Evolutionary conservation across 2,329 filamentous ascomycete species (phyloP).

Genomic region (Fusarium piperis): DNA sequence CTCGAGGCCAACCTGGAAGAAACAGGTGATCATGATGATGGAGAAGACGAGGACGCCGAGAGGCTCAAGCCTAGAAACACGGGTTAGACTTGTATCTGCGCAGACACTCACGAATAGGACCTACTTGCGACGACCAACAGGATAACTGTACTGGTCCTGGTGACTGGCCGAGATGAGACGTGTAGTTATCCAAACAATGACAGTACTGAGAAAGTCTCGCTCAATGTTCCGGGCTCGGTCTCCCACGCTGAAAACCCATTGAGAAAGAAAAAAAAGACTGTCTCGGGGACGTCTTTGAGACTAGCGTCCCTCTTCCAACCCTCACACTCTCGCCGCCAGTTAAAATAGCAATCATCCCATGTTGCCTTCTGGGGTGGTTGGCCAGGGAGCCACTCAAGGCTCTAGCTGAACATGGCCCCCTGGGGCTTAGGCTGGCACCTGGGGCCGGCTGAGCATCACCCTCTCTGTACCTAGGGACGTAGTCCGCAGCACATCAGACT

Average conservation of each 20-base stretch:
- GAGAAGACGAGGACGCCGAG: slow-evolving; percentile 84
- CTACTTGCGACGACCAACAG: slow-evolving; percentile 74
- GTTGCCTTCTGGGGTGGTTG: slow-evolving; percentile 3
- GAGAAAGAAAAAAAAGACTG: neutral
- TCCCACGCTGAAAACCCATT: slow-evolving; percentile 6
- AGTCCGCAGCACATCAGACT: neutral
- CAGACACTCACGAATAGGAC: slow-evolving; percentile 15
- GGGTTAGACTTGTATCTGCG: slow-evolving; percentile 26
- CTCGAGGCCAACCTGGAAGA: slow-evolving; percentile 79
- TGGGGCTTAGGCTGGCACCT: slow-evolving; percentile 11
- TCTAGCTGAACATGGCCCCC: slow-evolving; percentile 4
- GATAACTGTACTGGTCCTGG: slow-evolving; percentile 79
- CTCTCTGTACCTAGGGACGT: neutral
- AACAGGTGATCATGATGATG: slow-evolving; percentile 87
- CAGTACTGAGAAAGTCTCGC: slow-evolving; percentile 74
- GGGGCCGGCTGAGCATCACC: slow-evolving; percentile 33
- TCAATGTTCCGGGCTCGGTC: slow-evolving; percentile 18
- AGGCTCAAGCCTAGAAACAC: slow-evolving; percentile 71
- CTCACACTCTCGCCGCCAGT: slow-evolving; percentile 3
- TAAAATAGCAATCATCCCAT: slow-evolving; percentile 22
- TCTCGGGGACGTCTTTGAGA: slow-evolving; percentile 12
- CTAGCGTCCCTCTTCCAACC: neutral
- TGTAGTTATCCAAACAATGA: slow-evolving; percentile 83
- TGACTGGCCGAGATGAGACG: slow-evolving; percentile 72
- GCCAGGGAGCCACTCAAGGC: slow-evolving; percentile 9